These are phyloP conservation scores for Leptographium wingfieldii DNA, from an alignment of 2,329 filamentous ascomycete genomes.

Conservation along the genomic window DNA sequence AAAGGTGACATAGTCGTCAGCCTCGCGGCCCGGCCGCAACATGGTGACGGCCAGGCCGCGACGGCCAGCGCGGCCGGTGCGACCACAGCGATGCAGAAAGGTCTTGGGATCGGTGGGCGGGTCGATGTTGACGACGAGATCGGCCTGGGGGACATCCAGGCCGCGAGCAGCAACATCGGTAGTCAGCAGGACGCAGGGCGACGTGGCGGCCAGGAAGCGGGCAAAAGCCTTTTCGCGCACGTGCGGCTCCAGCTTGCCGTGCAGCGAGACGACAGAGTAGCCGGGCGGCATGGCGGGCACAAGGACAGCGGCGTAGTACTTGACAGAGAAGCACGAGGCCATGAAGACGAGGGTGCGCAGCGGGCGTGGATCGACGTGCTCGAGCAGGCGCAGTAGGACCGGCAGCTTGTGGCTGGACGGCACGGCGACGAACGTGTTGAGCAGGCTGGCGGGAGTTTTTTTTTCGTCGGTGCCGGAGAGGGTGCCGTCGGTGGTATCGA, in stretches of 20 bases:
- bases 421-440: constrained; percentile 72
- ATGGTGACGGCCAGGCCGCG: constrained; percentile 77
- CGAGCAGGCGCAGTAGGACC: constrained; percentile 56
- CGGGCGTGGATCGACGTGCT: constrained; percentile 56
- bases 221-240: constrained; percentile 81
- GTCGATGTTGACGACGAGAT: constrained; percentile 83
- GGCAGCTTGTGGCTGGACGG: constrained; percentile 72
- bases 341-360: constrained; percentile 85
- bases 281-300: constrained; percentile 55
- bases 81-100: constrained; percentile 85
- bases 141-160: constrained; percentile 82
- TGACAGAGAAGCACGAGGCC: constrained; percentile 86
- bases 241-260: constrained; percentile 83
- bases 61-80: constrained; percentile 79
- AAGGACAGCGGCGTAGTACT: constrained; percentile 80
- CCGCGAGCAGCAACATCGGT: constrained; percentile 86
- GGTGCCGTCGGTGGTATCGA: constrained; percentile 33
- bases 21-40: constrained; percentile 67
- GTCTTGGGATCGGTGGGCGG: constrained; percentile 77
- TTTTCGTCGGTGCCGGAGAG: constrained; percentile 50
- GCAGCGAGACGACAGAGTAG: constrained; percentile 65
- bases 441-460: constrained; percentile 80
- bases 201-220: constrained; percentile 61
- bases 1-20: constrained; percentile 77
- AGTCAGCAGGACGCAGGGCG: constrained; percentile 70